phyloP scores from a whole-genome alignment of 768 basidiomycete species.

The Tricholoma saponaceum region DNA sequence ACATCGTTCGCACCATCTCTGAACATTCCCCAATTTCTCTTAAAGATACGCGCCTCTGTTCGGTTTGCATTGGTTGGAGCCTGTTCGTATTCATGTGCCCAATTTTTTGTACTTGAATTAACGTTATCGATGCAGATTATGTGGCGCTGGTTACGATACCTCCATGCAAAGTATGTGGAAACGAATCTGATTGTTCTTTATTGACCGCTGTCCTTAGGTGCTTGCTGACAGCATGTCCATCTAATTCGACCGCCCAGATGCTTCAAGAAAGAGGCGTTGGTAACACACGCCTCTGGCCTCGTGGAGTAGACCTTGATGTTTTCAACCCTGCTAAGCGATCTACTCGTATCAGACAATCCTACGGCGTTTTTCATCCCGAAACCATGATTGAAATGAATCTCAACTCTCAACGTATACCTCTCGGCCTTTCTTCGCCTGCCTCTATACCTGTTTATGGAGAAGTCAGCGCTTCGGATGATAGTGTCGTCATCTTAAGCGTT shows the following conservation, averaged over 20 bases:
- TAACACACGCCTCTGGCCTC: conserved; percentile 1
- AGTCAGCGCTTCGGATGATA: background rate
- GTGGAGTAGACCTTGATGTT: background rate
- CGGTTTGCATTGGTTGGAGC: background rate
- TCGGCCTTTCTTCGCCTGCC: background rate
- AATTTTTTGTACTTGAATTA: background rate
- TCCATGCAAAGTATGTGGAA: background rate
- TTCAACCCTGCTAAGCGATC: background rate
- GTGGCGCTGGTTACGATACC: background rate
- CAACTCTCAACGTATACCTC: background rate
- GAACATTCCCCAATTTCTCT: background rate
- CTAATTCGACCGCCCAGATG: background rate
- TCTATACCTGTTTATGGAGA: background rate
- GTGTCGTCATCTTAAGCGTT: background rate
- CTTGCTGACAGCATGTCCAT: background rate
- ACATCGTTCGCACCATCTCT: background rate
- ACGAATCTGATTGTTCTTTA: background rate
- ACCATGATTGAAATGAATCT: background rate
- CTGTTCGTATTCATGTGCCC: background rate
- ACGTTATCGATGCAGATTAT: background rate
- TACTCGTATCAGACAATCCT: background rate
- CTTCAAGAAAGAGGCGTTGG: background rate
- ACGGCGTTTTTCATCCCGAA: background rate
- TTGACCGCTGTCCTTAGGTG: background rate
- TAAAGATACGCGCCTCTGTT: background rate